Percentiles rank a stretch among this genome's conserved stretches.
These are phyloP conservation scores for Candida arabinofermentans DNA, from an alignment of 805 yeast genomes.

Conservation along the genomic window DNA sequence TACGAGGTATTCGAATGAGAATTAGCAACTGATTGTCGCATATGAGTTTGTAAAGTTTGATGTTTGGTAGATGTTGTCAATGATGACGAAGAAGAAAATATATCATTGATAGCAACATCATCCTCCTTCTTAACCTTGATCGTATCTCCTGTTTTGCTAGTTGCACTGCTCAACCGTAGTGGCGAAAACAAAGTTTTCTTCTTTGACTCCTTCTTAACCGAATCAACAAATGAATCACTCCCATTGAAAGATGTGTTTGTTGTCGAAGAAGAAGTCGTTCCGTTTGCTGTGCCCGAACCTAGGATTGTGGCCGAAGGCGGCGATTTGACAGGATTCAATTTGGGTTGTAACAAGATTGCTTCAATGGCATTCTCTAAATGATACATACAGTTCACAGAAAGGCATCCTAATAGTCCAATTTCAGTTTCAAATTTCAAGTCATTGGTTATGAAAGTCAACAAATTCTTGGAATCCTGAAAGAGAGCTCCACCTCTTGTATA, in stretches of 20 bases:
- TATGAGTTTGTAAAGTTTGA: constrained; percentile 21
- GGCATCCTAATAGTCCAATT: constrained; percentile 55
- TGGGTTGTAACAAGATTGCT: constrained; percentile 54
- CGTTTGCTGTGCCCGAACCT: no score
- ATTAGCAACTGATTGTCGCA: constrained; percentile 15
- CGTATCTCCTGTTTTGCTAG: background rate
- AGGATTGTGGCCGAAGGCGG: constrained; percentile 3
- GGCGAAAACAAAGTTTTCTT: constrained; percentile 18
- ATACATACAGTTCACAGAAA: constrained; percentile 53
- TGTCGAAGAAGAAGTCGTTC: constrained; percentile 3
- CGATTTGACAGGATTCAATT: constrained; percentile 12
- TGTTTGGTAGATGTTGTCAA: constrained; percentile 12
- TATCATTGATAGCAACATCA: constrained; percentile 31
- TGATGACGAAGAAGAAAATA: constrained; percentile 22
- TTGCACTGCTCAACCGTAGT: constrained; percentile 9
- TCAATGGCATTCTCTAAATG: constrained; percentile 58
- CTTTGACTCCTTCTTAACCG: constrained; percentile 18
- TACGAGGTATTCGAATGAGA: constrained; percentile 9
- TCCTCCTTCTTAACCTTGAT: constrained; percentile 14
- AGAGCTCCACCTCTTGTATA: constrained; percentile 81
- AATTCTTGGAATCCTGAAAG: constrained; percentile 60
- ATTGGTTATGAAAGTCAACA: constrained; percentile 47
- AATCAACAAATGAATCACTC: constrained; percentile 5
- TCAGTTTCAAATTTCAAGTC: constrained; percentile 49
- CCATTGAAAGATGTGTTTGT: background rate